Conservation (phyloP, 768 basidiomycete genomes). For the Lactarius tabidus region DNA sequence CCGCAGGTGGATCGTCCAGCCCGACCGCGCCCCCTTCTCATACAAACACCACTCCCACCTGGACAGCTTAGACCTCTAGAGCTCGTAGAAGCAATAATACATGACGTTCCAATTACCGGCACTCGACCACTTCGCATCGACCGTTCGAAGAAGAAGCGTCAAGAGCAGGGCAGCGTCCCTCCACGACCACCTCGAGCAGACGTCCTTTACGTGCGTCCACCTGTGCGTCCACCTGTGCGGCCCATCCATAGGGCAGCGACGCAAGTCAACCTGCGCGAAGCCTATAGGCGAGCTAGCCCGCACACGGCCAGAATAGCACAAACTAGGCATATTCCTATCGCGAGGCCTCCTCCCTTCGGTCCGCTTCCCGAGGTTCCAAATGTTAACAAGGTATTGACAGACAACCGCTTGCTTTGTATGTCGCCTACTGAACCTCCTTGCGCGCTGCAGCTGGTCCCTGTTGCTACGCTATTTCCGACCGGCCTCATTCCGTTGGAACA, state of each 20-base stretch:
- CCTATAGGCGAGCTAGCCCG: background rate
- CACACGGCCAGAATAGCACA: background rate
- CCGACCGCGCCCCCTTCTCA: background rate
- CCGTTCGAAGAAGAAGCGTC: constrained; percentile 9
- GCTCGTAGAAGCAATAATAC: background rate
- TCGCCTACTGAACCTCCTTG: background rate
- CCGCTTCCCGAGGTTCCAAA: background rate
- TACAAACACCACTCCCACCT: no score
- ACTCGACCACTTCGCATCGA: constrained; percentile 16
- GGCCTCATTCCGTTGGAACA: constrained; percentile 14
- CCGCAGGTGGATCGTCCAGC: no score
- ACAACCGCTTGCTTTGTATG: background rate
- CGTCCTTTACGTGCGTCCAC: background rate
- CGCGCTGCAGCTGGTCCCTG: constrained; percentile 3
- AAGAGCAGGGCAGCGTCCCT: background rate
- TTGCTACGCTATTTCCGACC: constrained; percentile 12
- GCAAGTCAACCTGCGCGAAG: constrained; percentile 12
- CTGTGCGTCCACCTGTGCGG: background rate
- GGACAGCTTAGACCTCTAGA: background rate
- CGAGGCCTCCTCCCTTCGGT: background rate
- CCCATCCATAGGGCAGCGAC: constrained; percentile 9
- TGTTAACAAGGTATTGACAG: constrained; percentile 4
- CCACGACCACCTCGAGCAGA: background rate
- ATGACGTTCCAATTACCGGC: background rate
- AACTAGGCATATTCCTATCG: background rate